Evolutionary conservation across 805 yeast species (phyloP).

Genomic region (Lachancea lanzarotensis): DNA sequence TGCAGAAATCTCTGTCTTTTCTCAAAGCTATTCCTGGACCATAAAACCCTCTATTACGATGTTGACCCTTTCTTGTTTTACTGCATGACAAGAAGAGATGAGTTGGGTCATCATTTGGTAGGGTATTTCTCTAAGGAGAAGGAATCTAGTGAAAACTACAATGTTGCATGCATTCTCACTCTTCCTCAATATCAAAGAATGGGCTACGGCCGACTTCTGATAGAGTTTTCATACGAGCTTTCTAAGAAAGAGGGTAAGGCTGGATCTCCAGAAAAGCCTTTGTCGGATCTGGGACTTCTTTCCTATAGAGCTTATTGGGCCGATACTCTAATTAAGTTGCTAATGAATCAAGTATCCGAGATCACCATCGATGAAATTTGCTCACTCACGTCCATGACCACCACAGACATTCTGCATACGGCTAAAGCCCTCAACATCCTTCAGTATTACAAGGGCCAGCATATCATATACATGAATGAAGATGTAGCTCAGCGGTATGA

Average conservation of each 20-base stretch:
- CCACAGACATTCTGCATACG: constrained; percentile 91
- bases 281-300: constrained; percentile 87
- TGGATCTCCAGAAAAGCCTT: constrained; percentile 97
- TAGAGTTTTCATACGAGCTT: constrained; percentile 88
- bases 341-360: constrained; percentile 59
- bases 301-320: constrained; percentile 97
- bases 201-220: constrained; percentile 88
- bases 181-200: constrained; percentile 93
- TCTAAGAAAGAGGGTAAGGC: constrained; percentile 82
- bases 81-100: constrained; percentile 88
- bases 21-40: constrained; percentile 88
- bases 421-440: constrained; percentile 85
- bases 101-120: constrained; percentile 88
- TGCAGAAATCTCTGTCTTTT: constrained; percentile 89
- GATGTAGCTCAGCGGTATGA: constrained; percentile 74
- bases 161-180: constrained; percentile 94
- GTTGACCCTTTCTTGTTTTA: constrained; percentile 96
- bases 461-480: constrained; percentile 78
- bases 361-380: constrained; percentile 89
- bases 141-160: constrained; percentile 90
- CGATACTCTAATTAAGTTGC: constrained; percentile 68
- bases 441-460: constrained; percentile 92
- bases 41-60: constrained; percentile 92
- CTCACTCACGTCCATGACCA: constrained; percentile 84
- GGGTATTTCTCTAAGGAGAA: constrained; percentile 97